Base-by-base conservation (phyloP, 306 rosid genomes). In the Hylodesmum podocarpum region DNA sequence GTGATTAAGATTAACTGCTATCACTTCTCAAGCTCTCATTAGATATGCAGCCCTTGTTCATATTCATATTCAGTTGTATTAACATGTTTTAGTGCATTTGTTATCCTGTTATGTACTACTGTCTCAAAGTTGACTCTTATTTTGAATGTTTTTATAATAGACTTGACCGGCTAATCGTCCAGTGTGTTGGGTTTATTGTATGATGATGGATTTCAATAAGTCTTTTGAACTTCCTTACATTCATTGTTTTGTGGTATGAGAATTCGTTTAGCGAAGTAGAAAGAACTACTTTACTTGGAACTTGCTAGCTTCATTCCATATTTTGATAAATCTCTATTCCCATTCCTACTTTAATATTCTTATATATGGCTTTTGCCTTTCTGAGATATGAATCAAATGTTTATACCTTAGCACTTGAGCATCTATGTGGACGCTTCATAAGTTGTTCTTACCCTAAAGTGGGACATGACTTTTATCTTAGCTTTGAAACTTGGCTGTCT, bases 181-280 rank as follows among this genome's bases (percentile, higher is more conserved):
- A 47, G 46, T 54, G 55, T 44, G 29, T 58, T 31, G 4, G 63
- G 36, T 68, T 62, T 64, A 8, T 66, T 75, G 14, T 31, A 27
- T 47, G 74, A 22, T 68, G 78, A 22, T 74, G 41, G 58, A 74
- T 59, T 63, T 24, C 69, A 66, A 21, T 53, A 24, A 39, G 62
- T 68, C 57, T 58, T 61, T 73, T 37, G 49, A 68, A 51, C 65
- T 57, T 80, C 21, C 40, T 76, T 29, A 6, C 18, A 25, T 80
- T 29, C 29, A 5, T 57, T 55, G 34, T 49, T 34, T 76, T 44
- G 29, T 10, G 19, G 14, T 51, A 51, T 43, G 53, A 51, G 25
- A 68, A 8, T 53, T 66, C 61, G 68, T 53, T 81, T 59, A 51
- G 73, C 66, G n/a, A 51, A 41, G 36, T 61, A 74, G 72, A 43